Evolutionary conservation across 2,329 filamentous ascomycete genomes (phyloP).

Genomic region (Cladophialophora psammophila): DNA sequence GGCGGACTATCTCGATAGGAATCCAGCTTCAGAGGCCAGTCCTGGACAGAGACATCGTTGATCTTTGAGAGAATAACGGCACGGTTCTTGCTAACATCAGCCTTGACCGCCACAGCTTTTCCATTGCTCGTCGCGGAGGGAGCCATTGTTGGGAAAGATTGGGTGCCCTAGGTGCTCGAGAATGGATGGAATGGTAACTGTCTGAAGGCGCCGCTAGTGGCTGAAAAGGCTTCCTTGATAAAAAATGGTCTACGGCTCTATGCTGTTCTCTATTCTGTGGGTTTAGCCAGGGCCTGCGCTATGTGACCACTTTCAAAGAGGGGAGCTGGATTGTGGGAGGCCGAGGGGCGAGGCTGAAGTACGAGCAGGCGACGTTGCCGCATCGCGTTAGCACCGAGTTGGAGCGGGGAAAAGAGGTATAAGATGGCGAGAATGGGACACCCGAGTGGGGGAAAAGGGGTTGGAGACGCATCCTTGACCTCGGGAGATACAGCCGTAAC

Average conservation of each 20-base stretch:
- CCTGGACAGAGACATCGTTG: not conserved
- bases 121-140: constrained; percentile 1
- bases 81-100: not conserved
- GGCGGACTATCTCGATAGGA: constrained; percentile 1
- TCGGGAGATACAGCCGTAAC: not conserved
- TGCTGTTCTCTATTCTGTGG: not conserved
- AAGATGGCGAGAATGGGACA: too few species aligned
- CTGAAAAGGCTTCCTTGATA: too few species aligned
- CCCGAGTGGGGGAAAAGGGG: not conserved
- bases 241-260: too few species aligned
- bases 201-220: not conserved
- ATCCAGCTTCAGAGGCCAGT: constrained; percentile 12
- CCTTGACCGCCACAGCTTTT: not conserved
- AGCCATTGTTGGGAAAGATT: not conserved
- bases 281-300: not conserved
- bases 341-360: constrained; percentile 5
- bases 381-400: not conserved
- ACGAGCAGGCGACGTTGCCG: not conserved
- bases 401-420: not conserved
- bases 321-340: not conserved
- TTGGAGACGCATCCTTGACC: not conserved
- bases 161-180: not conserved
- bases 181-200: not conserved
- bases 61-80: constrained; percentile 3
- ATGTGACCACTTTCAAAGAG: not conserved